Base-by-base conservation (phyloP, 2,329 filamentous ascomycete genomes). In the Fusarium sp. region DNA sequence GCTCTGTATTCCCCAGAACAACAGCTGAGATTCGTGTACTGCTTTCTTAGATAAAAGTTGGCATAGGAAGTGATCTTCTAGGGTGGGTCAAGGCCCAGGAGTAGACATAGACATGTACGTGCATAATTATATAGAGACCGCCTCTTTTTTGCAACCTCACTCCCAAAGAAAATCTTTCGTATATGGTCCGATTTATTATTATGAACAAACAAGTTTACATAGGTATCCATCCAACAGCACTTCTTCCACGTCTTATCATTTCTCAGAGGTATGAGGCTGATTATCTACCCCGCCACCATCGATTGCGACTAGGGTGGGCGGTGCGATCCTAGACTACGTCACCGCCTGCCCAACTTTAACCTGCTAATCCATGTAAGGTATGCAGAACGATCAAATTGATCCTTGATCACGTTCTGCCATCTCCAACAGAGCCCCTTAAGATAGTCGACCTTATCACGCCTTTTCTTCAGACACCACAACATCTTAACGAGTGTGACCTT, bases 21-120 rank as follows among this genome's bases (percentile, higher is more conserved):
- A 84, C 84, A 9, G 84, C 85, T 9, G 88, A 91, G 74, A 88
- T 90, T 31, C 81, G 86, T 24, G 87, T 90, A 31, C 72, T 90
- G 44, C 75, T 90, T 13, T 88, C 86, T 16, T 88, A 78, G 55
- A 43, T 10, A 21, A 35, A 16, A 31, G 20, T 23, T 41, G 20
- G 11, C 13, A 41, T 11, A 29, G 47, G 5, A 38, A 20, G 52
- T 37, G 26, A 16, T 28, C 7, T 31, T 16, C 6, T 28, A 8
- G 23, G n/a, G 29, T 13, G 24, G 23, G 28, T 26, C 16, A 15
- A 20, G 20, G 8, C 15, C 12, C 20, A 55, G 42, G 16, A 66
- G 42, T 29, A 38, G 46, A 35, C 24, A 54, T 38, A 29, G 24
- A 29, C 20, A 23, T 39, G 20, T 42, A 9, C 23, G 39, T 33